A percentile compares a stretch with the other conserved stretches of the same genome.
These are phyloP conservation scores for Fusarium neocosmosporiellum DNA, from an alignment of 2,329 filamentous ascomycete species.

Conservation along the genomic window DNA sequence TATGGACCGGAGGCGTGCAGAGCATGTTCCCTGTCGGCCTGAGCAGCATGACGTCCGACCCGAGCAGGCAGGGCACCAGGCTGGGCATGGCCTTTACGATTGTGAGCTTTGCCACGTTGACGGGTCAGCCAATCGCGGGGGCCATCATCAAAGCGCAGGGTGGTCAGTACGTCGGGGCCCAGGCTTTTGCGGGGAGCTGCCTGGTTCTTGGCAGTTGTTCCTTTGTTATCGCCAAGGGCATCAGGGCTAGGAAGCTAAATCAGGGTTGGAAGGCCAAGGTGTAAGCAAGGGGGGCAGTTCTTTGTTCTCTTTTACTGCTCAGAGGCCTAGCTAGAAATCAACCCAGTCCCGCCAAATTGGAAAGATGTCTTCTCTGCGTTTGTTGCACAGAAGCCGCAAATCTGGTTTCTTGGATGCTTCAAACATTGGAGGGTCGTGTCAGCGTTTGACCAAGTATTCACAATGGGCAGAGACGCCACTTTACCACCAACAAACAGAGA, in stretches of 20 bases:
- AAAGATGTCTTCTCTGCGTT: neutral
- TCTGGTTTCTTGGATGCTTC: neutral
- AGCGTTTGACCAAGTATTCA: neutral
- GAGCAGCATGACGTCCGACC: slow-evolving; percentile 64
- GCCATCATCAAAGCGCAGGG: slow-evolving; percentile 58
- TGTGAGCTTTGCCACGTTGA: slow-evolving; percentile 63
- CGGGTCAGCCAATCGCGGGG: slow-evolving; percentile 63
- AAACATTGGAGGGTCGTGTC: neutral
- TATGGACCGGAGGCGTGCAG: slow-evolving; percentile 71
- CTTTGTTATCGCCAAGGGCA: slow-evolving; percentile 7
- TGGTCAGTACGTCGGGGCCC: slow-evolving; percentile 58
- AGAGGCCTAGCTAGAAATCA: neutral
- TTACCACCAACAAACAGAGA: neutral
- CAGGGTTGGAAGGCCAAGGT: slow-evolving; percentile 7
- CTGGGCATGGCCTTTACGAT: slow-evolving; percentile 70
- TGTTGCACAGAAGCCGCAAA: neutral
- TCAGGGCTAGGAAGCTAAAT: slow-evolving; percentile 2
- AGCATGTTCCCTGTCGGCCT: slow-evolving; percentile 66
- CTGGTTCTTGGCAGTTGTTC: slow-evolving; percentile 9
- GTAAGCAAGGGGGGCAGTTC: neutral
- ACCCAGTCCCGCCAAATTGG: neutral
- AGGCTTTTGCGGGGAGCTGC: slow-evolving; percentile 55
- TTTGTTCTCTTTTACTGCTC: neutral
- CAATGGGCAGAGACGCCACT: neutral
- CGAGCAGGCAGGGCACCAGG: slow-evolving; percentile 62